phyloP scores from a whole-genome alignment of 306 rosid genomes.

The Leucaena leucocephala region DNA sequence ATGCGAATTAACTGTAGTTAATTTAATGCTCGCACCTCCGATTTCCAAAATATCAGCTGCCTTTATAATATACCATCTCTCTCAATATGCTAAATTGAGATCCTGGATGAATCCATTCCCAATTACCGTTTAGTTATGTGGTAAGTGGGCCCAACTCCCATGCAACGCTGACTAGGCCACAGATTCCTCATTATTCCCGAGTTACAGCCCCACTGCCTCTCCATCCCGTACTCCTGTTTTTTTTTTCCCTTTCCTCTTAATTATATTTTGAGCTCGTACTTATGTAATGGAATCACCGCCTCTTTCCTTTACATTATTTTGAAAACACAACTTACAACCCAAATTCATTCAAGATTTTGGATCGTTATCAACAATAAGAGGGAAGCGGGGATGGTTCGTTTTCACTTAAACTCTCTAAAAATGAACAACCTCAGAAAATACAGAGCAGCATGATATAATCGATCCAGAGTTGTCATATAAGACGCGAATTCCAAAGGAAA shows the following conservation, averaged over 20 bases:
- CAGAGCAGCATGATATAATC: background rate
- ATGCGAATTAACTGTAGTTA: background rate
- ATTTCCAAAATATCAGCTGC: background rate
- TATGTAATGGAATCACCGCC: too few species aligned
- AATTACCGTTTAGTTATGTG: too few species aligned
- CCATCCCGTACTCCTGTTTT: background rate
- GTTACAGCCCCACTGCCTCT: too few species aligned
- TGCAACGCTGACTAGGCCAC: too few species aligned
- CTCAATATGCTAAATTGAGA: too few species aligned
- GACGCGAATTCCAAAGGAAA: background rate
- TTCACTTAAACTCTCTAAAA: background rate
- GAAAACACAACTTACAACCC: background rate
- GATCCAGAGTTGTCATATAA: background rate
- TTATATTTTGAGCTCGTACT: background rate
- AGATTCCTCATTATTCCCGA: too few species aligned
- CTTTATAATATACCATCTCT: too few species aligned
- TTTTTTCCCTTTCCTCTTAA: background rate
- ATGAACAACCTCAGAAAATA: background rate
- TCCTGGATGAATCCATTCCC: too few species aligned
- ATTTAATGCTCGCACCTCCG: background rate
- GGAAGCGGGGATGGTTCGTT: background rate
- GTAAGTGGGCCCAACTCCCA: too few species aligned
- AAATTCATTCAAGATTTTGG: background rate
- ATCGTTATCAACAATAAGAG: background rate
- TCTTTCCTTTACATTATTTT: background rate